Conservation (phyloP, 345 rosid genomes). For the Syzygium aqueum region DNA sequence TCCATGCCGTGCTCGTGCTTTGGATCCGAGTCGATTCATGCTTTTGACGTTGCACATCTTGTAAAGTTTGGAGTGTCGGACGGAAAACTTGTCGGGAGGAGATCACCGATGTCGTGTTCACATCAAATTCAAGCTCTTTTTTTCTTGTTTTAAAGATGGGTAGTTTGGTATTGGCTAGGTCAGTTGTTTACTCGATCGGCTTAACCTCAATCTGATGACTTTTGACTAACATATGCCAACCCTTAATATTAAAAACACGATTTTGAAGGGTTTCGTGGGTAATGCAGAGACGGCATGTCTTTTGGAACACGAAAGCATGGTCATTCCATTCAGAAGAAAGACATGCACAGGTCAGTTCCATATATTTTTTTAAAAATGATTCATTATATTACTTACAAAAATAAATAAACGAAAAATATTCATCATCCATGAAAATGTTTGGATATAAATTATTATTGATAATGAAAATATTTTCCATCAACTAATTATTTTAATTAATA, state of each 20-base stretch:
- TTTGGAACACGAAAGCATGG: background rate
- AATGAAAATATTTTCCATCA: too few relatives aligned
- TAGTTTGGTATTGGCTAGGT: background rate
- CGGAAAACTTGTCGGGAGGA: background rate
- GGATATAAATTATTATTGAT: too few relatives aligned
- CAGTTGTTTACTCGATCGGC: background rate
- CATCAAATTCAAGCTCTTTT: background rate
- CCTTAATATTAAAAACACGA: background rate
- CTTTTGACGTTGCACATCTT: background rate
- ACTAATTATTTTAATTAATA: too few relatives aligned
- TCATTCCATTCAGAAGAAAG: too few relatives aligned
- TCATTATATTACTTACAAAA: too few relatives aligned
- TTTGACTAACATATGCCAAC: background rate
- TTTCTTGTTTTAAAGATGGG: background rate
- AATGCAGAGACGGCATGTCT: background rate
- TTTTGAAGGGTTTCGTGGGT: background rate
- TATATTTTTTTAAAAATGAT: too few relatives aligned
- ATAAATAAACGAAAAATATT: too few relatives aligned
- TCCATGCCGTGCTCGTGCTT: background rate
- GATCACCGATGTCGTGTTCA: background rate
- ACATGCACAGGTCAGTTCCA: too few relatives aligned
- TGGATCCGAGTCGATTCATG: background rate
- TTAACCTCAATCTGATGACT: background rate
- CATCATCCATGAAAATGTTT: too few relatives aligned
- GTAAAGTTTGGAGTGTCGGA: background rate